Conservation (phyloP, 1,139 yeast genomes). For the Ogataea hybrid region DNA sequence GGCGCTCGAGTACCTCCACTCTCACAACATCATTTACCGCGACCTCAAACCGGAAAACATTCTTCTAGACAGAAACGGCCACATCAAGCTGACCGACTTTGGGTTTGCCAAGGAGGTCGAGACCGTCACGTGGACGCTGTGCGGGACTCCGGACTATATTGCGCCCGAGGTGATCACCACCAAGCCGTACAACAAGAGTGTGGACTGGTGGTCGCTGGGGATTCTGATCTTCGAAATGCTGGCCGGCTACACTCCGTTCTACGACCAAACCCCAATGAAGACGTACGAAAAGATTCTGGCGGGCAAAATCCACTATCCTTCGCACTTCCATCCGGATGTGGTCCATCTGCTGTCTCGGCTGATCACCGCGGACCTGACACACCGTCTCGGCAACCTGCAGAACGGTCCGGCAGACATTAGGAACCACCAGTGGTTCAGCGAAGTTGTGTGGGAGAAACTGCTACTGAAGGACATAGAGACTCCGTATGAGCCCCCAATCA, state of each 20-base stretch:
- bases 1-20: conserved; percentile 88
- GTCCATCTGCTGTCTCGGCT: conserved; percentile 74
- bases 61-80: conserved; percentile 87
- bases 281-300: conserved; percentile 91
- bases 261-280: conserved; percentile 94
- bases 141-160: conserved; percentile 97
- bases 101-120: conserved; percentile 95
- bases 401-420: conserved; percentile 88
- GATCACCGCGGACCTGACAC: conserved; percentile 85
- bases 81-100: conserved; percentile 89
- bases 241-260: conserved; percentile 97
- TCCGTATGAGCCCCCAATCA: conserved; percentile 98
- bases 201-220: conserved; percentile 99
- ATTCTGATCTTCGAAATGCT: conserved; percentile 92
- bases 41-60: conserved; percentile 97
- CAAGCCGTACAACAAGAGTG: conserved; percentile 93
- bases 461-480: conserved; percentile 89
- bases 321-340: conserved; percentile 82
- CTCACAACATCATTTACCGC: conserved; percentile 86
- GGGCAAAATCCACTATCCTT: conserved; percentile 84
- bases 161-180: conserved; percentile 98
- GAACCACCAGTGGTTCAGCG: conserved; percentile 90
- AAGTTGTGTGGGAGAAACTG: conserved; percentile 94
- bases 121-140: conserved; percentile 91
- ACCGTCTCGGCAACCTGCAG: conserved; percentile 86